These are phyloP conservation scores for Lasiodiplodia citricola DNA, from an alignment of 2,329 filamentous ascomycete genomes.

Conservation along the genomic window DNA sequence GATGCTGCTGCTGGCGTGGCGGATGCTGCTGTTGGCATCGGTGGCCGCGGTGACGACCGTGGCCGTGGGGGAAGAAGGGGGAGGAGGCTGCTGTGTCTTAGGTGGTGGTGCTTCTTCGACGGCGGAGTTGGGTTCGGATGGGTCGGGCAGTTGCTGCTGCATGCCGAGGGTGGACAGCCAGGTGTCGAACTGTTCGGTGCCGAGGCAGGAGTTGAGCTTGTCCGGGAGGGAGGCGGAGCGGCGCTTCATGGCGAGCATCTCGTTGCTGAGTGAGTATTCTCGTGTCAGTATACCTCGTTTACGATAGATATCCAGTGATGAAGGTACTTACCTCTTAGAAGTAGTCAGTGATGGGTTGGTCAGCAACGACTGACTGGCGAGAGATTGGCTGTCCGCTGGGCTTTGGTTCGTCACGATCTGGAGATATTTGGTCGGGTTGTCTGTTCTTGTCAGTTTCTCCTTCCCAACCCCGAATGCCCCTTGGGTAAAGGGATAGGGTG, in stretches of 20 bases:
- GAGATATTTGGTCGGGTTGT: constrained; percentile 29
- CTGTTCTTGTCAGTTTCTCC: constrained; percentile 8
- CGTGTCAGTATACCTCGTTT: neutral
- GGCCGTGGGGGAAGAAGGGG: neutral
- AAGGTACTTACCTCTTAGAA: neutral
- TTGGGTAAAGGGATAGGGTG: too few species aligned
- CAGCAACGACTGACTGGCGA: constrained; percentile 2
- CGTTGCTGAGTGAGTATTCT: constrained; percentile 12
- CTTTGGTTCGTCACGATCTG: constrained; percentile 30
- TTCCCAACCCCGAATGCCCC: neutral
- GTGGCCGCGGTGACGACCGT: neutral
- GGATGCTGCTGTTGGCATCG: neutral
- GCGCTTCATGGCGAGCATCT: constrained; percentile 12
- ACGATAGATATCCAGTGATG: neutral
- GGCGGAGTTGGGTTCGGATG: neutral
- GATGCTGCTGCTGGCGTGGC: neutral
- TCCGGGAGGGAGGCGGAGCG: constrained; percentile 21
- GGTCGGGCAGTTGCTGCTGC: constrained; percentile 4
- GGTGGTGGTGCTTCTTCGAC: neutral
- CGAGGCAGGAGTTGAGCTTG: constrained; percentile 24
- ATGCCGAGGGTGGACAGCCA: constrained; percentile 29
- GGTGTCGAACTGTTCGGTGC: constrained; percentile 30
- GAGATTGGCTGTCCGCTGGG: constrained; percentile 1
- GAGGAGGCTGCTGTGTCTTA: neutral
- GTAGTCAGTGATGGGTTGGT: neutral